Percentiles rank a stretch among this genome's conserved stretches.
Conservation (phyloP, 768 basidiomycete species). For the Kondoa subrosea region DNA sequence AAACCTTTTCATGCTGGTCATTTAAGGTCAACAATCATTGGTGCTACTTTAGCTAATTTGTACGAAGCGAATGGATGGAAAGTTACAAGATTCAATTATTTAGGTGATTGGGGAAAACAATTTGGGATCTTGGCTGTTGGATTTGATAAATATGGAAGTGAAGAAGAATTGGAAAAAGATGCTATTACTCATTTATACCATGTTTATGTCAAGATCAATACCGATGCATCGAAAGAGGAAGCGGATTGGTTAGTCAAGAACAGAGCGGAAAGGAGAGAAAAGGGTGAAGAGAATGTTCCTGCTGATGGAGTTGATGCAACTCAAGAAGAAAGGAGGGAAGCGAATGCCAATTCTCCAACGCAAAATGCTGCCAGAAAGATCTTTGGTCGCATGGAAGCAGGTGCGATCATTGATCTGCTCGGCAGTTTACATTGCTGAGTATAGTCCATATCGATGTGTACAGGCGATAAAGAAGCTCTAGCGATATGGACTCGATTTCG, state of each 20-base stretch:
- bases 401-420: constrained; percentile 1
- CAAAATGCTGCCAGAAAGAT: constrained; percentile 49
- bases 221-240: constrained; percentile 39
- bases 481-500: constrained; percentile 86
- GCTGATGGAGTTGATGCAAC: constrained; percentile 4
- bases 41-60: constrained; percentile 77
- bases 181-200: constrained; percentile 89
- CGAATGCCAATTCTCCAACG: constrained; percentile 13
- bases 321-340: constrained; percentile 15
- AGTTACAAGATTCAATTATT: constrained; percentile 77
- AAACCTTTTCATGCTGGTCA: constrained; percentile 98
- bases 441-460: constrained; percentile 6
- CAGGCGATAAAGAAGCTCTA: constrained; percentile 60
- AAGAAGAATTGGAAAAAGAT: constrained; percentile 63
- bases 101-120: constrained; percentile 98
- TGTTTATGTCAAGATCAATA: constrained; percentile 85
- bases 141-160: constrained; percentile 73
- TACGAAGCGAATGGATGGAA: constrained; percentile 89
- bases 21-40: constrained; percentile 92
- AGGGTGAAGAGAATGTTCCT: constrained; percentile 11
- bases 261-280: constrained; percentile 24
- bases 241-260: constrained; percentile 25
- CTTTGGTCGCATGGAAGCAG: constrained; percentile 69
- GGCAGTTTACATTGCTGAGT: background rate
- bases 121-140: constrained; percentile 60